These are phyloP conservation scores for Eucalyptus tenuipes DNA, from an alignment of 345 rosid genomes.

Conservation along the genomic window DNA sequence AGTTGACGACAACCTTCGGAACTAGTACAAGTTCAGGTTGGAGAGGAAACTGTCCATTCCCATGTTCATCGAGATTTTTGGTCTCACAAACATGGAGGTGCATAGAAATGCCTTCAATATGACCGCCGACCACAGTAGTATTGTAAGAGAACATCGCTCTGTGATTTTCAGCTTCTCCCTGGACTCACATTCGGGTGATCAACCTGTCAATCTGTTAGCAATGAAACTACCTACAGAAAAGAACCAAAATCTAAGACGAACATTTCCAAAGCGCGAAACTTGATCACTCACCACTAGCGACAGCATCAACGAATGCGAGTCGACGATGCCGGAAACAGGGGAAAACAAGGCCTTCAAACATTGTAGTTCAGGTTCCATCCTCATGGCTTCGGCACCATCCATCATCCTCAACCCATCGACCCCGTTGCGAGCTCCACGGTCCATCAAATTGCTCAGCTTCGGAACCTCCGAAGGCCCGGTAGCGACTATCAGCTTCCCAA, in stretches of 20 bases:
- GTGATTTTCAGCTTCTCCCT: conserved; percentile 80
- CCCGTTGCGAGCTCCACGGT: conserved; percentile 47
- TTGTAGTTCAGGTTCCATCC: conserved; percentile 67
- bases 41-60: conserved; percentile 16
- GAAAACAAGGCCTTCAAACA: conserved; percentile 78
- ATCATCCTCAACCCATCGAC: conserved; percentile 50
- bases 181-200: conserved; percentile 15
- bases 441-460: conserved; percentile 38
- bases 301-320: conserved; percentile 76
- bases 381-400: conserved; percentile 68
- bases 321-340: conserved; percentile 69
- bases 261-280: not conserved
- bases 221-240: conserved; percentile 1
- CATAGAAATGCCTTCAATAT: conserved; percentile 37
- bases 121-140: conserved; percentile 57
- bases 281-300: conserved; percentile 49
- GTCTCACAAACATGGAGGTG: conserved; percentile 42
- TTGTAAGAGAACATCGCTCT: conserved; percentile 67
- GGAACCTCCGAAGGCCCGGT: conserved; percentile 52
- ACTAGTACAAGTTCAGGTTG: conserved; percentile 43
- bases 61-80: conserved; percentile 20
- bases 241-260: not conserved
- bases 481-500: conserved; percentile 83
- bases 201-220: conserved; percentile 28
- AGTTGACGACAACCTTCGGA: conserved; percentile 64